Evolutionary conservation across 2,329 filamentous ascomycete genomes (phyloP), one percentile per base, ranked within the genome.

Genomic region (Scopulariopsis brevicaulis): DNA sequence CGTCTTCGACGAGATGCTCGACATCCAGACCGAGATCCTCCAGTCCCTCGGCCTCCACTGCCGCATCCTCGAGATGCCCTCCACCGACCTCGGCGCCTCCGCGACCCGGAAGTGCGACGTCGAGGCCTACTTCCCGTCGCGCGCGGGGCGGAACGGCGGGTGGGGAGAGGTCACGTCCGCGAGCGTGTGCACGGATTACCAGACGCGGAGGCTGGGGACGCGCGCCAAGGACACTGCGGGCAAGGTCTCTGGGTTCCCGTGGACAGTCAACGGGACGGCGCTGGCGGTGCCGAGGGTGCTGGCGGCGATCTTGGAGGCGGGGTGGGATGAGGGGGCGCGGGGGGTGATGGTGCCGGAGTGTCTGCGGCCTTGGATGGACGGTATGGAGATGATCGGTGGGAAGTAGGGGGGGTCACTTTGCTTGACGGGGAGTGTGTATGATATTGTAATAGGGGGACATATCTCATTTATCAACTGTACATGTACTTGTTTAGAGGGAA

Each of bases 91-190:
- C 1, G 94, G 94, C 63, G 93, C 94, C 8, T 92, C 88, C 32
- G 94, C 94, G 14, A 80, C 77, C 24, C 82, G 92, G 61, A 99
- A 99, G 71, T 81, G 87, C 63, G 94, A 99, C 69, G 96, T 99
- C 58, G 94, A 99, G 69, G 90, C 89, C 3, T 92, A 87, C 72
- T 97, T 99, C 74, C 94, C 94, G 0, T 92, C 89, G 48, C 82
- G 93, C 4, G 79, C 65, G 56, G 59, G 59, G 55, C 53, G 58
- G 34, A 60, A 63, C 51, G 63, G 77, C 58, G 91, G 90, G 34
- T 99, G 92, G 88, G 94, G 94, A 53, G 94, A 99, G 73, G 86
- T 99, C 56, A 96, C 92, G 0, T 93, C 87, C 51, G 85, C 90
- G 0, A 95, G 89, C 62, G 86, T 93, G 64, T 99, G 94, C 73